Base-by-base conservation (phyloP, 306 rosid species). In the Castanopsis chinensis region DNA sequence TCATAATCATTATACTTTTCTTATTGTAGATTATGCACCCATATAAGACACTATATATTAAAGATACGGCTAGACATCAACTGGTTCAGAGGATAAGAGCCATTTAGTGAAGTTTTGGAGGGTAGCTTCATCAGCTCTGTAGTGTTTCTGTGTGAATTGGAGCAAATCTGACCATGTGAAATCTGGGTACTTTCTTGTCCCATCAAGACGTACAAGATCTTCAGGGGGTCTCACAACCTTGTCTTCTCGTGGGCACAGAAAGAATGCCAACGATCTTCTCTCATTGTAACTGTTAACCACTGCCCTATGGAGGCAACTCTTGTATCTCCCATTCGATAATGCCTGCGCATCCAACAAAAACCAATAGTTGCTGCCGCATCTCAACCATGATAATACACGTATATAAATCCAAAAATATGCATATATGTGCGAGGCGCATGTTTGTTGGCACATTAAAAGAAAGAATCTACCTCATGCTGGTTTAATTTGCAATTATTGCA, bases 241-340 rank as follows among this genome's bases (percentile, higher is more conserved):
- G 83, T 88, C 90, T 43, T 82, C 28, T 71, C 77, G 84, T 14
- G 94, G 91, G 51, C 79, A 51, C 83, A 81, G 79, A 41, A 90
- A 90, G 85, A 69, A 90, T 17, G 77, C 93, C 82, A 88, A 10
- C n/a, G 93, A 88, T 13, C 69, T 84, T 53, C 93, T 90, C 28
- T 84, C 91, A 20, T 1, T 82, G 25, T 80, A 72, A 28, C 60
- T 71, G 68, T 88, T 78, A 58, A 90, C 91, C 82, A 90, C 67
- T 67, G 93, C 93, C 69, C 93, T 84, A 15, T 90, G 93, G 54
- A 90, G 23, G 35, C 91, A 90, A 43, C 93, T 90, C 87, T 88
- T 90, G 85, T 82, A 90, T 58, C 75, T 83, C 3, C 93, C 93
- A 56, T 90, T 88, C 18, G 90, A 86, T 35, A 90, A 37, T 0